Conservation (phyloP, 169 alveolate genomes). For the Plasmodium gonderi region DNA sequence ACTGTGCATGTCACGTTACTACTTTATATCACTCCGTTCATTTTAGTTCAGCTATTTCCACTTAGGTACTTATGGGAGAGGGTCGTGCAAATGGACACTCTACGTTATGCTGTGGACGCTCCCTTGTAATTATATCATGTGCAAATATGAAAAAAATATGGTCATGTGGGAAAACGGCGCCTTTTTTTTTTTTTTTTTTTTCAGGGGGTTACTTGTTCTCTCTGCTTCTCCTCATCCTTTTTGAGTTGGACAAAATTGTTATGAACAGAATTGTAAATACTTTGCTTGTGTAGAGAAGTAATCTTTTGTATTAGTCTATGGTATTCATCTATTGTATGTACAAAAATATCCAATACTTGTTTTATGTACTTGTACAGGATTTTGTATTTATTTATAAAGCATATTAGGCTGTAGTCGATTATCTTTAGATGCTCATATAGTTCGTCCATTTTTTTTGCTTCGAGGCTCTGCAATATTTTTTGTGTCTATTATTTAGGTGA, state of each 20-base stretch:
- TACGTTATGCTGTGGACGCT: too few relatives aligned
- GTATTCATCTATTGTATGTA: slow-evolving; percentile 31
- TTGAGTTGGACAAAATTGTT: slow-evolving; percentile 26
- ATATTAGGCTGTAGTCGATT: slow-evolving; percentile 52
- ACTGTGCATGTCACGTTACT: neutral
- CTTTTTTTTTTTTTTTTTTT: neutral
- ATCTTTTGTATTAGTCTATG: slow-evolving; percentile 39
- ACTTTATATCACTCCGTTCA: neutral
- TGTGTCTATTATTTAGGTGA: neutral
- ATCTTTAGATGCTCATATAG: slow-evolving; percentile 57
- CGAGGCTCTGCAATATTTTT: neutral
- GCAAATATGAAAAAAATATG: neutral
- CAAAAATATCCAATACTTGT: slow-evolving; percentile 8
- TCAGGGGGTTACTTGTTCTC: slow-evolving; percentile 45
- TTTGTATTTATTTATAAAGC: slow-evolving; percentile 38
- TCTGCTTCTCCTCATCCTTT: slow-evolving; percentile 15
- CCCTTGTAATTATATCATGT: too few relatives aligned
- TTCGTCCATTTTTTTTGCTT: slow-evolving; percentile 31
- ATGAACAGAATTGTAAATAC: slow-evolving; percentile 50
- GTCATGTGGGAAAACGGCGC: neutral
- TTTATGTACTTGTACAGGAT: slow-evolving; percentile 24
- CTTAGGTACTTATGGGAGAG: too few relatives aligned
- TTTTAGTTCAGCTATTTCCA: neutral
- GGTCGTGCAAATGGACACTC: too few relatives aligned
- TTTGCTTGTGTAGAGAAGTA: slow-evolving; percentile 14